Base-by-base conservation (phyloP, 192 early-diverging fungal species). In the Backusella mclennaniae region DNA sequence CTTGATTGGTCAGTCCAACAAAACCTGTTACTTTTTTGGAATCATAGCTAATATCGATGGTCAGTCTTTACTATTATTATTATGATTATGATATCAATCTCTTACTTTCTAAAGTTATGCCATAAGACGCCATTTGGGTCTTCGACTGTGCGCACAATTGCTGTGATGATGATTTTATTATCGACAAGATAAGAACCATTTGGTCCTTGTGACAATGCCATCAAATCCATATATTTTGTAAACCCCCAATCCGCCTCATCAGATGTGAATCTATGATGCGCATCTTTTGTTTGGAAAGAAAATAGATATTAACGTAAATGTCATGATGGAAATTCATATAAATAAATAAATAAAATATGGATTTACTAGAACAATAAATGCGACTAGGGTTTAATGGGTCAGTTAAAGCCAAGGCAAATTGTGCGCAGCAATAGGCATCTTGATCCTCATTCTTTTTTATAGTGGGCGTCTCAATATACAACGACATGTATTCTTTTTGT, bases 221-320 rank as follows among this genome's bases (percentile, higher is more conserved):
- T 83, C 17, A 90, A 71, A 26, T 92, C 87, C 23, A 89, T 82
- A 74, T 96, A 92, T 33, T 85, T 84, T 35, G 92, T 95, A 82
- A 98, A 99, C 1, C 98, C 98, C 98, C 97, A 99, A 81, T 99
- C 97, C 1, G 90, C 76, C 77, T 96, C 95, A 6, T 92, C 87
- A 9, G 89, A 83, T 59, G 82, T 91, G 78, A 95, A 98, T 67
- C 98, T 87, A 84, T 99, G 97, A 33, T 91, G 83, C 19, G 95
- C 88, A 76, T 4, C 68, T 69, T 39, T 41, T 66, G 8, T 66
- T 67, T 67, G 33, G 42, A 63, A 29, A 29, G 23, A 59, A 63
- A 11, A 63, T 11, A 53, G 21, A 53, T 21, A 56, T 44, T 56
- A 56, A 23, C 53, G 2, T 19, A 56, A 9, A 56, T 21, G n/a